Evolutionary conservation across 2,329 filamentous ascomycete genomes (phyloP).

Genomic region (Graphilbum fragrans): DNA sequence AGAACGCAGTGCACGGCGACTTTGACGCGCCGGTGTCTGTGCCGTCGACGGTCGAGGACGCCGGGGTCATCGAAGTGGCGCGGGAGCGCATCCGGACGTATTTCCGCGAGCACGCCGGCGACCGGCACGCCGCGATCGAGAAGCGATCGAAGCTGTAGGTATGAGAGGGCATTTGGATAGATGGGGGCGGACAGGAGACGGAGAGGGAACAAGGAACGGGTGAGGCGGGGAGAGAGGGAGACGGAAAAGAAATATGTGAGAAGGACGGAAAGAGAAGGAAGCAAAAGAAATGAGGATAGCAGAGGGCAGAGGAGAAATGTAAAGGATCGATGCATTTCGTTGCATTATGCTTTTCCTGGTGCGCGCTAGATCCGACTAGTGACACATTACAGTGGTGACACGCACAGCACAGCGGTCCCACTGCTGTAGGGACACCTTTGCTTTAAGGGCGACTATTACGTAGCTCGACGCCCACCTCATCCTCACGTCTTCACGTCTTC

Average conservation of each 20-base stretch:
- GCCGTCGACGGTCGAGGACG: constrained; percentile 79
- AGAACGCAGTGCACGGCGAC: constrained; percentile 66
- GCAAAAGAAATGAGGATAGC: background rate
- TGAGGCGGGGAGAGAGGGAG: background rate
- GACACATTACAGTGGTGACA: too few species aligned
- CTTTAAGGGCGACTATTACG: too few species aligned
- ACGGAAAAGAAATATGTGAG: too few species aligned
- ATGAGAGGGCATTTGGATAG: too few species aligned
- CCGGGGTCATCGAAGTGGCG: constrained; percentile 60
- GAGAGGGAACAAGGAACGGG: background rate
- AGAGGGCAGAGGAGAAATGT: background rate
- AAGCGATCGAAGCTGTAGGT: constrained; percentile 36
- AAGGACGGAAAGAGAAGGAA: background rate
- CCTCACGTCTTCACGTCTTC: too few species aligned
- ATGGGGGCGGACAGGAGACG: background rate
- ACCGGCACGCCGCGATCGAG: constrained; percentile 29
- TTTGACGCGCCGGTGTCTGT: constrained; percentile 61
- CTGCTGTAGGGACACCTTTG: too few species aligned
- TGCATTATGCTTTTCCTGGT: too few species aligned
- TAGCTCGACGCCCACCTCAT: too few species aligned
- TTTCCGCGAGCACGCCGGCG: constrained; percentile 41
- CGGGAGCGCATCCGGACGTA: constrained; percentile 62
- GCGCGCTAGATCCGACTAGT: too few species aligned
- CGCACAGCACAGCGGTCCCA: too few species aligned
- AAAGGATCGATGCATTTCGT: too few species aligned